Conservation (phyloP, 1,139 yeast genomes). For the Protomyces lactucae-debilis region DNA sequence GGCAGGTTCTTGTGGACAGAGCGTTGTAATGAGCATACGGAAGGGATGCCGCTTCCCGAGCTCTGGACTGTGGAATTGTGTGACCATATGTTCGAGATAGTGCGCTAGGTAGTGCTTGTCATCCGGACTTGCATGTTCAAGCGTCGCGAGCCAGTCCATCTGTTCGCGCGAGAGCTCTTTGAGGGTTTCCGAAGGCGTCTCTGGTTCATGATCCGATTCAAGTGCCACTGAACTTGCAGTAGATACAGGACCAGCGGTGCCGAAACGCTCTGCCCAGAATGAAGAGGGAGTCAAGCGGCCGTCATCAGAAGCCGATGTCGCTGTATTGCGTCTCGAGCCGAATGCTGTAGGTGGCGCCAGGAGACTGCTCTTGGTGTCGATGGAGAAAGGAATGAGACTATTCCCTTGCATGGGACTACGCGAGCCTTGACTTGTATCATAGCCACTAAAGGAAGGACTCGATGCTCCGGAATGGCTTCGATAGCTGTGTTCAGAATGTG, state of each 20-base stretch:
- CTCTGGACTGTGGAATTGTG: slow-evolving; percentile 9
- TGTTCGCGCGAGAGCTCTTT: slow-evolving; percentile 1
- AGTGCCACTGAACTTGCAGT: slow-evolving; percentile 4
- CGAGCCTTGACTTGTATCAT: not conserved
- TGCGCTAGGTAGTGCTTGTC: slow-evolving; percentile 15
- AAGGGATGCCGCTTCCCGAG: slow-evolving; percentile 23
- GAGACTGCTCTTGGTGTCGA: not conserved
- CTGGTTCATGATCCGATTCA: not conserved
- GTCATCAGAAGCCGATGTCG: not conserved
- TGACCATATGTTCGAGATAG: not conserved
- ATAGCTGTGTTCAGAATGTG: not conserved
- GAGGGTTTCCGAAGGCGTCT: not conserved
- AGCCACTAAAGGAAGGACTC: not conserved
- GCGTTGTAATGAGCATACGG: slow-evolving; percentile 1
- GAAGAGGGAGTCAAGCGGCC: slow-evolving; percentile 6
- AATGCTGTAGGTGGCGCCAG: not conserved
- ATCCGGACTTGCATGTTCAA: slow-evolving; percentile 2
- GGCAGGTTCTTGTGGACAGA: slow-evolving; percentile 25
- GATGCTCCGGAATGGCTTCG: not conserved
- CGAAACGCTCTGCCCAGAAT: slow-evolving; percentile 25
- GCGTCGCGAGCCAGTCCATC: slow-evolving; percentile 3
- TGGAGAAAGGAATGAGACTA: not conserved
- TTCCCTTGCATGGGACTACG: not conserved
- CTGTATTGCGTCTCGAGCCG: not conserved
- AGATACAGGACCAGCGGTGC: not conserved